Conservation (phyloP, 805 yeast genomes). For the Helenozyma baotianmanensis region DNA sequence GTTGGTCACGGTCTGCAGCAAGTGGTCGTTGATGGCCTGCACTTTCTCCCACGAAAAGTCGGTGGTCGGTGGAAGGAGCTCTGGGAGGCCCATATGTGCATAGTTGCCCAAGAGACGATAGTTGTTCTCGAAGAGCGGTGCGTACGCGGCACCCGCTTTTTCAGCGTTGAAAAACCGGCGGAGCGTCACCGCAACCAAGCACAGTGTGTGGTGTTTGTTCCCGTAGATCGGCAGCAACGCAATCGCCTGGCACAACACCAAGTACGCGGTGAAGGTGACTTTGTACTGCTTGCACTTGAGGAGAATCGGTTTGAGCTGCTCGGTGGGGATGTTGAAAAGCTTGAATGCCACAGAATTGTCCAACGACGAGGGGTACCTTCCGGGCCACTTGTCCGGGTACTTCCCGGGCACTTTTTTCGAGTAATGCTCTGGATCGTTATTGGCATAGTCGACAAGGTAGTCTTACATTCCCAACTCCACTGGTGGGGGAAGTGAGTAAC, state of each 20-base stretch:
- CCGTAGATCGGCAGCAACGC: slow-evolving; percentile 29
- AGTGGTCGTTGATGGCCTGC: slow-evolving; percentile 15
- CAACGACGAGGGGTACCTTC: slow-evolving; percentile 19
- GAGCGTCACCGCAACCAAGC: slow-evolving; percentile 30
- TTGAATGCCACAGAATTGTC: slow-evolving; percentile 21
- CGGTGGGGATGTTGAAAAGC: slow-evolving; percentile 22
- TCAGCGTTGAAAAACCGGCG: slow-evolving; percentile 19
- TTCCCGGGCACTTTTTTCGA: slow-evolving; percentile 19
- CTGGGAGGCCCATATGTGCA: slow-evolving; percentile 31
- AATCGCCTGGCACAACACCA: slow-evolving; percentile 21
- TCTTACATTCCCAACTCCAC: slow-evolving; percentile 27
- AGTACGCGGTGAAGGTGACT: slow-evolving; percentile 32
- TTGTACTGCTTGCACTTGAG: slow-evolving; percentile 23
- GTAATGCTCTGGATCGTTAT: slow-evolving; percentile 22
- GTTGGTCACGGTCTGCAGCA: slow-evolving; percentile 18
- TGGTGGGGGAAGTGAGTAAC: slow-evolving; percentile 32
- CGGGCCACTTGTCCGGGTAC: slow-evolving; percentile 26
- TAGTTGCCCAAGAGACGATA: slow-evolving; percentile 29
- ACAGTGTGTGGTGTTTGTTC: slow-evolving; percentile 18
- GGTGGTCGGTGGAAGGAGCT: slow-evolving; percentile 26
- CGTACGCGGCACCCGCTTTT: slow-evolving; percentile 13
- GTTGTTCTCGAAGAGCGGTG: slow-evolving; percentile 13
- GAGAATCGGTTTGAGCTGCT: slow-evolving; percentile 20
- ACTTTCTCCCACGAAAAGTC: slow-evolving; percentile 33
- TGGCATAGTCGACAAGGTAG: slow-evolving; percentile 22